These are phyloP conservation scores for Ophiostoma ulmi DNA, from an alignment of 2,329 filamentous ascomycete species.

Conservation along the genomic window DNA sequence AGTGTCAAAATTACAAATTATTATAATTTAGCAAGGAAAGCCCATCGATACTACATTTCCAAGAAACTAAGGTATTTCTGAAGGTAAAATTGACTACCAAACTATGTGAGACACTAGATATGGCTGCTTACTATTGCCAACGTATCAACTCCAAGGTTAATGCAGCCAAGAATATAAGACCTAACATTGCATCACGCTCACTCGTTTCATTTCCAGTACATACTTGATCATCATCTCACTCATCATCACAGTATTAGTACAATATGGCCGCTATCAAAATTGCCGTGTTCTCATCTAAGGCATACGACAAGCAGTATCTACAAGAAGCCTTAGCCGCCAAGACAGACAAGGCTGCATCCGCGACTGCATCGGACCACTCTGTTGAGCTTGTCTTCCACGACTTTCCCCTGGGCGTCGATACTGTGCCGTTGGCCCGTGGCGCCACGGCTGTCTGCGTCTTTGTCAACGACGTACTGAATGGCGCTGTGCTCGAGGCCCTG, in stretches of 20 bases:
- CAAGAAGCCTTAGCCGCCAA: conserved; percentile 42
- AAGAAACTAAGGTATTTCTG: too few relatives aligned
- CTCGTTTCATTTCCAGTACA: background rate
- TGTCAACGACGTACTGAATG: conserved; percentile 58
- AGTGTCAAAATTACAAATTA: too few relatives aligned
- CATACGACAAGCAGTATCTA: conserved; percentile 41
- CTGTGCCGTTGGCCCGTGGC: conserved; percentile 48
- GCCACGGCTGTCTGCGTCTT: conserved; percentile 60
- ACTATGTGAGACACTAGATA: background rate
- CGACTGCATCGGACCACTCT: conserved; percentile 23
- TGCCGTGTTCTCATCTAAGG: conserved; percentile 16
- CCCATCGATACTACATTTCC: too few relatives aligned
- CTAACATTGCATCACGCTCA: background rate
- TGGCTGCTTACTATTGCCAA: background rate
- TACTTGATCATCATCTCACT: background rate
- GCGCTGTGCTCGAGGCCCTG: conserved; percentile 48
- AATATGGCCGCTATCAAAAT: conserved; percentile 13
- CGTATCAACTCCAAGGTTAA: background rate
- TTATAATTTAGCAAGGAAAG: too few relatives aligned
- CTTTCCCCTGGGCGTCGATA: conserved; percentile 52
- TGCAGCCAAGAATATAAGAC: background rate
- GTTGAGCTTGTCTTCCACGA: conserved; percentile 54
- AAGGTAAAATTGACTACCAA: background rate
- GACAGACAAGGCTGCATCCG: background rate
- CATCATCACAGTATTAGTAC: background rate